Evolutionary conservation across 495 filamentous ascomycete genomes (phyloP), one percentile per base, ranked within the genome.

Genomic region (Penicillium pancosmium): DNA sequence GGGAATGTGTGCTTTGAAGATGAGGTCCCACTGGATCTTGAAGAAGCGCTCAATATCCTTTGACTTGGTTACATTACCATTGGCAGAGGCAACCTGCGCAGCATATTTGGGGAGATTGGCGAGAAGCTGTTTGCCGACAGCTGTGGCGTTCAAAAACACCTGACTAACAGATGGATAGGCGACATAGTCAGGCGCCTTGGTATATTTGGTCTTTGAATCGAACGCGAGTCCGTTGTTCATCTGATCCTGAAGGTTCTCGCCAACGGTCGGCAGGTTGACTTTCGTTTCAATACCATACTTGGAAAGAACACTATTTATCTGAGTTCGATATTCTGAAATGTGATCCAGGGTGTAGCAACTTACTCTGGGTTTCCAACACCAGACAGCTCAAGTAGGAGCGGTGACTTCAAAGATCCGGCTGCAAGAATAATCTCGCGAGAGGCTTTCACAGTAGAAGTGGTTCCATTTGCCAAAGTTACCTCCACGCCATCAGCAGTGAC

Each of bases 1-100:
- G 4, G 79, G 78, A 10, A 81, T 69, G 16, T 72, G 59, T 5
- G 63, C 43, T 15, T 77, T 73, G 62, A 80, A 67, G 31, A 67
- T 67, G 15, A 67, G 25, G 27, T 67, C 52, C 61, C 61, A 65
- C 40, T 67, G 65, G 27, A 67, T 59, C 38, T 62, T 67, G 46
- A 67, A 67, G 58, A 67, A 67, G 16, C 57, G 52, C 10, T 61
- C 41, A 15, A 67, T 50, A 23, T 64, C 58, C 5, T 43, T 41
- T 11, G 55, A 58, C 40, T 60, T 61, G 27, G 61, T 67, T 6
- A 64, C 40, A 19, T 64, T 64, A 3, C 61, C 64, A 21, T 64
- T 67, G 21, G 61, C 61, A 9, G 57, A 58, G 5, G 57, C 57
- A 18, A 67, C 57, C 16, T 64, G 55, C 15, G 63, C 60, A 27